These are phyloP conservation scores for Detonula confervacea DNA, from an alignment of 352 stramenopile species.

Conservation along the genomic window DNA sequence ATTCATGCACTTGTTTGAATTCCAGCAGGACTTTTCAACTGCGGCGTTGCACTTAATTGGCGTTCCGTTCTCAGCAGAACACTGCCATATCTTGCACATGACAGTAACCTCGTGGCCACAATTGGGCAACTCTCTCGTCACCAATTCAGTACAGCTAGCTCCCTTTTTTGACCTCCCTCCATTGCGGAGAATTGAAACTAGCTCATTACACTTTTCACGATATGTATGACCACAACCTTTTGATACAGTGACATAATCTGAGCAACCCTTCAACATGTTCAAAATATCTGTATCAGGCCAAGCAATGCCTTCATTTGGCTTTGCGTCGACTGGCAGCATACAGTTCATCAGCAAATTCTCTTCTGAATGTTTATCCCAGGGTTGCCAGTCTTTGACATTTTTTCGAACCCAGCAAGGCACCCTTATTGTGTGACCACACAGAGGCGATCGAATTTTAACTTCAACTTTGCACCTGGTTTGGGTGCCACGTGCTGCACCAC, in stretches of 20 bases:
- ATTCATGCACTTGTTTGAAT: conserved; percentile 21
- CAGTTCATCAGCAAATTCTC: conserved; percentile 7
- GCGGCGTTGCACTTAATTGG: conserved; percentile 13
- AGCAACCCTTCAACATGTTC: conserved; percentile 16
- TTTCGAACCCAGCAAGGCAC: conserved; percentile 27
- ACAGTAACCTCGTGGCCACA: conserved; percentile 39
- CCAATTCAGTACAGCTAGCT: conserved; percentile 23
- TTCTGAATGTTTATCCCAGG: conserved; percentile 27
- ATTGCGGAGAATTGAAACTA: conserved; percentile 30
- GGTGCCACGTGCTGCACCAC: conserved; percentile 26
- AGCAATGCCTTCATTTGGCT: conserved; percentile 5
- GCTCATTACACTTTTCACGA: conserved; percentile 27
- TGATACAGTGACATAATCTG: conserved; percentile 9
- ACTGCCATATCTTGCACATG: conserved; percentile 31
- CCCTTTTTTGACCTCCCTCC: conserved; percentile 36
- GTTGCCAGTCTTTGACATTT: conserved; percentile 32
- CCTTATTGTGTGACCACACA: conserved; percentile 52
- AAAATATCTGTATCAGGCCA: conserved; percentile 34
- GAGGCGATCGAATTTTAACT: conserved; percentile 28
- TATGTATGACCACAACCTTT: conserved; percentile 32
- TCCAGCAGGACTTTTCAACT: conserved; percentile 30
- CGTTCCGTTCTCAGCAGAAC: conserved; percentile 17
- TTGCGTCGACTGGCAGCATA: conserved; percentile 22
- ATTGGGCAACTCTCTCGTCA: conserved; percentile 31
- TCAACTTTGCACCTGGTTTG: conserved; percentile 37